These are phyloP conservation scores for Fusarium sp. DNA, from an alignment of 2,329 filamentous ascomycete genomes.

Conservation along the genomic window DNA sequence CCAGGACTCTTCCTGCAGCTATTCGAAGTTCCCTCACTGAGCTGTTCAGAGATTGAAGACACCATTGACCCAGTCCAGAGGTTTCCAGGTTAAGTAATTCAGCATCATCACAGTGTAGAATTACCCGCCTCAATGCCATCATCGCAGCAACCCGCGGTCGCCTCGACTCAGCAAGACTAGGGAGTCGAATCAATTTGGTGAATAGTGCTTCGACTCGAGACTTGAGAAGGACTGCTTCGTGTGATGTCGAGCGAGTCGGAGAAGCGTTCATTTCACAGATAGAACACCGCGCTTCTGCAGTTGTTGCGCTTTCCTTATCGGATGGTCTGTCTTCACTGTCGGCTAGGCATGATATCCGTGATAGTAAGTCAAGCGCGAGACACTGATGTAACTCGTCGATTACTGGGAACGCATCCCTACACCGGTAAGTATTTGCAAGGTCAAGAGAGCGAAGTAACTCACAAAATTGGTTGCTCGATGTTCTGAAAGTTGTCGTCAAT, in stretches of 20 bases:
- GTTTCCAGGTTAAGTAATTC: conserved; percentile 75
- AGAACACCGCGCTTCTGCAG: conserved; percentile 35
- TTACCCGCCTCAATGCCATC: conserved; percentile 76
- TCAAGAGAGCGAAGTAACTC: conserved; percentile 49
- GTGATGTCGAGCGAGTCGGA: conserved; percentile 5
- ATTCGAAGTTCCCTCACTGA: conserved; percentile 88
- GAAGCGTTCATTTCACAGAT: conserved; percentile 46
- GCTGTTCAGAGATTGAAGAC: conserved; percentile 83
- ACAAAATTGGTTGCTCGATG: conserved; percentile 61
- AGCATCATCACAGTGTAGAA: conserved; percentile 73
- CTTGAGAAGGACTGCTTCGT: conserved; percentile 46
- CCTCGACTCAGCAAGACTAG: conserved; percentile 66
- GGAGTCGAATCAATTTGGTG: conserved; percentile 59
- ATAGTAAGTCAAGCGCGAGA: conserved; percentile 66
- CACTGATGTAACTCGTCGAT: conserved; percentile 65
- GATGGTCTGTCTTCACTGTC: conserved; percentile 17
- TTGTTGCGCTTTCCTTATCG: neutral
- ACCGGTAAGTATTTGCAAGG: conserved; percentile 35
- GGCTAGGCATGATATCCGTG: conserved; percentile 59
- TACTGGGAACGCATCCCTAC: conserved; percentile 59
- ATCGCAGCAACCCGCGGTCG: conserved; percentile 77
- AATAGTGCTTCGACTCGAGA: conserved; percentile 61
- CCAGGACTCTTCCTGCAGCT: conserved; percentile 77
- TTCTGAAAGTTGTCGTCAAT: conserved; percentile 46
- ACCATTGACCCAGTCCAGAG: conserved; percentile 82